Conservation (phyloP, 2,329 filamentous ascomycete genomes). For the Tympanopsis confertula region DNA sequence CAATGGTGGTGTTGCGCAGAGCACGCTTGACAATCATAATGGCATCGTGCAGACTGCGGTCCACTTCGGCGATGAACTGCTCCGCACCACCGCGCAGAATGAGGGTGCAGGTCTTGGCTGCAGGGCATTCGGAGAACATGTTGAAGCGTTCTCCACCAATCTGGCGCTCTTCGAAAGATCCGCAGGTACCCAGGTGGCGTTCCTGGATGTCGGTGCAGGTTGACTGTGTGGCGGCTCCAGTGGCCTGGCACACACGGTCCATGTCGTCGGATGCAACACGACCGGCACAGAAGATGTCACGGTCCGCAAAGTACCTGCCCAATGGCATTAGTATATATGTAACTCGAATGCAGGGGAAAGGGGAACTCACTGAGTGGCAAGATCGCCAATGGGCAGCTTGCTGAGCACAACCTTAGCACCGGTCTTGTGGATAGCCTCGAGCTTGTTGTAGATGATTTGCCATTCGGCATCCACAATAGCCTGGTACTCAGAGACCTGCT, state of each 20-base stretch:
- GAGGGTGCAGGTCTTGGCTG: constrained; percentile 91
- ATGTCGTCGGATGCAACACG: constrained; percentile 85
- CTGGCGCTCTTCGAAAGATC: constrained; percentile 84
- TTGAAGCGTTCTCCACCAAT: constrained; percentile 97
- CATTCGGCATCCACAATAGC: constrained; percentile 98
- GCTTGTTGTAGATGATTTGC: constrained; percentile 99
- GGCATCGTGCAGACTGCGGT: constrained; percentile 92
- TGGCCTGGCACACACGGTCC: constrained; percentile 90
- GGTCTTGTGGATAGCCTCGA: constrained; percentile 85
- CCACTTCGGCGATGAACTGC: constrained; percentile 97
- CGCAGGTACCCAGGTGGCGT: constrained; percentile 84
- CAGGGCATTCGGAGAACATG: constrained; percentile 92
- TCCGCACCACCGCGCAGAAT: constrained; percentile 91
- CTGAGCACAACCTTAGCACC: constrained; percentile 95
- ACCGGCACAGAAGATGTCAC: constrained; percentile 95
- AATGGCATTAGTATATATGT: background rate
- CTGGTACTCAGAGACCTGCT: constrained; percentile 98
- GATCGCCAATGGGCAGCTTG: constrained; percentile 91
- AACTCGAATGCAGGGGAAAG: background rate
- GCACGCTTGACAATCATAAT: constrained; percentile 99
- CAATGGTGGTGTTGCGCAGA: constrained; percentile 86
- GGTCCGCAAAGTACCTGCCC: constrained; percentile 65
- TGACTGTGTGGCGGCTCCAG: constrained; percentile 82
- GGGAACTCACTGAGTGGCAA: constrained; percentile 76
- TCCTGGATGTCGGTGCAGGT: constrained; percentile 90